Percentiles rank a stretch among this genome's conserved stretches.
Evolutionary conservation across 352 stramenopile species (phyloP).

Genomic region (Globisporangium cylindrosporum): DNA sequence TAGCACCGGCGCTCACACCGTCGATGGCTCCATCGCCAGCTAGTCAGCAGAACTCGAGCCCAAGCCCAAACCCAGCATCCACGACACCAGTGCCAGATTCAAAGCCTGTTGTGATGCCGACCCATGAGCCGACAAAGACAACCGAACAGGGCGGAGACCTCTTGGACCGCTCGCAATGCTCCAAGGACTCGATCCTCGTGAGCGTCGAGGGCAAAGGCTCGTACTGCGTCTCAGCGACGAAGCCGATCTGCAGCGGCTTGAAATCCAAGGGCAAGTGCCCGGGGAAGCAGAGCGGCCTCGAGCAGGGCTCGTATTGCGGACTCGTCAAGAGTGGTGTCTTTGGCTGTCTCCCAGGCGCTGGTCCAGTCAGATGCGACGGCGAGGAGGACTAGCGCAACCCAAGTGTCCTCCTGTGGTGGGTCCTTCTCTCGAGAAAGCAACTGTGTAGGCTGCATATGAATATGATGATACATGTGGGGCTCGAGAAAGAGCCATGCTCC

Average conservation of each 20-base stretch:
- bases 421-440: not conserved
- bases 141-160: not conserved
- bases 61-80: not conserved
- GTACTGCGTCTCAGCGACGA: constrained; percentile 4
- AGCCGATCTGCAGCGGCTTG: constrained; percentile 4
- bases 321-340: constrained; percentile 8
- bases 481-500: not conserved
- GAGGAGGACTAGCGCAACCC: not conserved
- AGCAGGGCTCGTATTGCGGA: constrained; percentile 10
- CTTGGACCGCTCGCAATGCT: not conserved
- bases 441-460: not conserved
- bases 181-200: constrained; percentile 2
- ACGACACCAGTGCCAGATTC: not conserved
- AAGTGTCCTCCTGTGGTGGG: not conserved
- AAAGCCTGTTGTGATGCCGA: not conserved
- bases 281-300: constrained; percentile 2
- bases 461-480: not conserved
- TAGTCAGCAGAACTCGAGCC: not conserved
- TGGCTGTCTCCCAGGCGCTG: constrained; percentile 8
- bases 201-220: constrained; percentile 11
- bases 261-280: constrained; percentile 5
- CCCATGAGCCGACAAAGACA: not conserved
- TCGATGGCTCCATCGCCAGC: constrained; percentile 2
- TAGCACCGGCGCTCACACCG: not conserved
- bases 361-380: constrained; percentile 1